Evolutionary conservation across 2,329 filamentous ascomycete species (phyloP).

Genomic region (Camillea tinctor): DNA sequence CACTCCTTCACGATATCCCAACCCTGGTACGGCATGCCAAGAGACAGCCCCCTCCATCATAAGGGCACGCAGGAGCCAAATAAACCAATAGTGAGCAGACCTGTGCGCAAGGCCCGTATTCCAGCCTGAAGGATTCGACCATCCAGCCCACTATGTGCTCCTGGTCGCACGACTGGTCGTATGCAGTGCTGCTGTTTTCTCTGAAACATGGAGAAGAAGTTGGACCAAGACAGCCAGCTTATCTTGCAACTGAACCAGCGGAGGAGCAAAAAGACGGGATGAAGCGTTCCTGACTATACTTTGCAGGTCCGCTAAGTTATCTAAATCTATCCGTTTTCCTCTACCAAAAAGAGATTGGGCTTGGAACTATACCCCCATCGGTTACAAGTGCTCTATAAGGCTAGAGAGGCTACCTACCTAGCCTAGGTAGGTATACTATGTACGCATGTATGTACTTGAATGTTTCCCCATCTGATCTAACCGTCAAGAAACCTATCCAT

Average conservation of each 20-base stretch:
- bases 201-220: slow-evolving; percentile 12
- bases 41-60: slow-evolving; percentile 7
- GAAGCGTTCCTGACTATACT: not conserved
- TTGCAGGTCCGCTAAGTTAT: not conserved
- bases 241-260: not conserved
- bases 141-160: slow-evolving; percentile 9
- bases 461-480: too few relatives aligned
- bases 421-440: too few relatives aligned
- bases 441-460: too few relatives aligned
- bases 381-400: not conserved
- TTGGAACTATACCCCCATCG: not conserved
- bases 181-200: slow-evolving; percentile 8
- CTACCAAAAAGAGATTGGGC: not conserved
- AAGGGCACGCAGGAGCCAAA: slow-evolving; percentile 16
- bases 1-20: slow-evolving; percentile 11
- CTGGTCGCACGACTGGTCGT: slow-evolving; percentile 19
- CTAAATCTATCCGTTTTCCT: not conserved
- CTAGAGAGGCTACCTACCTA: not conserved
- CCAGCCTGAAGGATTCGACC: slow-evolving; percentile 21
- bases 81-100: slow-evolving; percentile 8
- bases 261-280: slow-evolving; percentile 2
- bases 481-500: too few relatives aligned
- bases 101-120: not conserved
- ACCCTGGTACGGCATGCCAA: slow-evolving; percentile 3
- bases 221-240: not conserved